Evolutionary conservation across 805 yeast genomes (phyloP).

Genomic region (Candida yuanshanica): DNA sequence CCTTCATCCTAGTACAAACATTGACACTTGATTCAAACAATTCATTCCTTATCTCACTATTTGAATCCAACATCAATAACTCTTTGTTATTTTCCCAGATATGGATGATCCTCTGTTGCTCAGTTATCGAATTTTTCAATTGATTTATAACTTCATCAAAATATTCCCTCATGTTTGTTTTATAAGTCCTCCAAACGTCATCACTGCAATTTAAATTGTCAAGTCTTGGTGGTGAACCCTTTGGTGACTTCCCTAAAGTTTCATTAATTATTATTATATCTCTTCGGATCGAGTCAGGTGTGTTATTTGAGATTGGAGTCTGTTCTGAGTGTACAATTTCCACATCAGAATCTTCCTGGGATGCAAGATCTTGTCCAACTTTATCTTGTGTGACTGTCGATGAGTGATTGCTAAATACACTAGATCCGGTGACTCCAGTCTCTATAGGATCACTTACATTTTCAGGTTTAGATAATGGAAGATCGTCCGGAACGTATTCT

Average conservation of each 20-base stretch:
- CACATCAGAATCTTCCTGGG: too few relatives aligned
- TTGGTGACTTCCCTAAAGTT: not conserved
- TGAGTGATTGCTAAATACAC: too few relatives aligned
- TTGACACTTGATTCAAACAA: too few relatives aligned
- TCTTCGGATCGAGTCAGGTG: not conserved
- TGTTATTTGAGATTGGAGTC: not conserved
- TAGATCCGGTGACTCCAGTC: too few relatives aligned
- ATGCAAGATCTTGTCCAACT: too few relatives aligned
- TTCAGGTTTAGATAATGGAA: too few relatives aligned
- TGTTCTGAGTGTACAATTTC: too few relatives aligned
- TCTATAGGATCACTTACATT: too few relatives aligned
- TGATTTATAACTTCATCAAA: not conserved
- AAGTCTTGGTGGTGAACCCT: not conserved
- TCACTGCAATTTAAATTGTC: not conserved
- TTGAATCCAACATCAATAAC: not conserved
- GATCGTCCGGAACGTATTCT: too few relatives aligned
- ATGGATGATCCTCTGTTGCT: not conserved
- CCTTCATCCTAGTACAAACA: too few relatives aligned
- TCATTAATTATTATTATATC: not conserved
- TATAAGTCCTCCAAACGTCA: not conserved
- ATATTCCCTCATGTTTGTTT: not conserved
- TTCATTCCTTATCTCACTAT: not conserved
- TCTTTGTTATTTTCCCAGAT: not conserved
- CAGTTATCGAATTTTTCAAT: not conserved
- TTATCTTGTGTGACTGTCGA: too few relatives aligned